Evolutionary conservation across 176 grass and related monocot genomes (phyloP), one percentile per base, ranked within the genome.

Genomic region (Tillandsia leiboldiana): DNA sequence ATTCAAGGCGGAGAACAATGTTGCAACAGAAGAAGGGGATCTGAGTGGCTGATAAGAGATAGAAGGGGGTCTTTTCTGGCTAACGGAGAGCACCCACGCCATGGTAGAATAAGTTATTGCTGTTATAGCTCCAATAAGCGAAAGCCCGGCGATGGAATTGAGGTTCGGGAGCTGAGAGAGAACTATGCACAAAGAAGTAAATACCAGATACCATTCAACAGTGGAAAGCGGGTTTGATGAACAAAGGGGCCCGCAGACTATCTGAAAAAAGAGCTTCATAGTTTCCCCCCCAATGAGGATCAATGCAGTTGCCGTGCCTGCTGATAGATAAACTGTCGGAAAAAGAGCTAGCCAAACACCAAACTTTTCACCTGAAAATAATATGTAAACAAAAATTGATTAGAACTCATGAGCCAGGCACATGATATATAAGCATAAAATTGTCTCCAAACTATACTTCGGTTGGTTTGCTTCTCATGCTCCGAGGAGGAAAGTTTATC

Each of bases 141-240:
- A 97, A 68, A 97, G 79, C 48, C 93, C 93, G 51, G 93, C 93
- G 17, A 97, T 97, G 3, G 93, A 97, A 58, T 97, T 97, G 53
- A 97, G 89, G 77, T 97, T 97, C 53, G 93, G 93, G 75, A 97
- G 88, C 77, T 97, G 93, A 52, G 93, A 97, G 23, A 97, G 93
- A 73, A 97, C 75, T 29, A 97, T 73, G 59, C 89, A 84, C 54
- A 97, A 76, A 20, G 86, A 85, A 67, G 89, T 92, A 75, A 97
- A 97, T 28, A 97, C 93, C 69, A 97, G 79, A 79, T 97, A 97
- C 93, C 93, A 97, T 71, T 97, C 93, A 0, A 97, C 80, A 0
- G 93, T 97, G 1, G 93, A 83, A 70, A 97, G 91, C 10, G 89
- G 93, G 18, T 84, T 90, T 3, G 86, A 74, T 0, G 84, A 79